Base-by-base conservation (phyloP, 805 yeast species). In the Osmozyma mogii region DNA sequence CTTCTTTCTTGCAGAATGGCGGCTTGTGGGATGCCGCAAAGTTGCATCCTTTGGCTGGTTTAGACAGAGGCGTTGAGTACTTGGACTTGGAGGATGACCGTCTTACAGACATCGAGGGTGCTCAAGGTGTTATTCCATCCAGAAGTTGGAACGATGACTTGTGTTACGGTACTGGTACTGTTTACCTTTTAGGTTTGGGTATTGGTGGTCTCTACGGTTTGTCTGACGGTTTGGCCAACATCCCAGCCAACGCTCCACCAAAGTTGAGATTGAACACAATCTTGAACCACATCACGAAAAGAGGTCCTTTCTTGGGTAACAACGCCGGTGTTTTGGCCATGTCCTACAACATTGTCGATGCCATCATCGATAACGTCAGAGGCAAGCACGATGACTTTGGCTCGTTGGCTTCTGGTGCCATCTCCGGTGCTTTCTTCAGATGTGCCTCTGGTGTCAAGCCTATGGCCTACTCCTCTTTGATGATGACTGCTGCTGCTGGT, bases 141-240 rank as follows among this genome's bases (percentile, higher is more conserved):
- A 78, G 96, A 63, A 95, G 94, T 45, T 92, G 96, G 94, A 73
- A 87, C 10, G 98, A 92, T 56, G 97, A 92, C 62, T 70, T 92
- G 41, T 87, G 96, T 71, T 92, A 92, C 58, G 98, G 98, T 45
- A 82, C 97, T 8, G 98, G 98, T 58, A 78, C 95, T 5, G 85
- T 87, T 30, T 92, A 92, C 54, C 68, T 92, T 43, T 45, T 82
- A 18, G 94, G 95, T 24, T 69, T 92, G 42, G 94, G 94, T 20
- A 37, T 75, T 25, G 98, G 98, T 59, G 98, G 98, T 36, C 60
- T 78, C 9, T 80, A 76, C 48, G 98, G 98, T 36, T 62, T 88
- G 37, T 72, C 75, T 36, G 96, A 89, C 58, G 97, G 98, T 38
- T 49, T 92, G 32, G 70, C 70, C 38, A 75, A 76, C 53, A 68